Base-by-base conservation (phyloP, 2,329 filamentous ascomycete species). In the Chaetomium sp. region DNA sequence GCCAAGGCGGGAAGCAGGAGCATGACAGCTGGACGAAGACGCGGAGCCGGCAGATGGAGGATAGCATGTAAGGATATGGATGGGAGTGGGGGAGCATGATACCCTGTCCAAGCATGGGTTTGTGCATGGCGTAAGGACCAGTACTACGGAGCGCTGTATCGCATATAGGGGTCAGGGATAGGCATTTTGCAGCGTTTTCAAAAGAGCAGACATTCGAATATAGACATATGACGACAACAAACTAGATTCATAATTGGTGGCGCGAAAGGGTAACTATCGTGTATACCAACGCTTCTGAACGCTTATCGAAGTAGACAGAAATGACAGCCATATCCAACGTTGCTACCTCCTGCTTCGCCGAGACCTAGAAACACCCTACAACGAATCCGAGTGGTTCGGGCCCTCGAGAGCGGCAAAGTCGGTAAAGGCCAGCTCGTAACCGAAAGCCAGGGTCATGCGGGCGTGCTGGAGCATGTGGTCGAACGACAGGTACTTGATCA, bases 401-500 rank as follows among this genome's bases (percentile, higher is more conserved):
- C 69, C 69, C 63, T 72, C 72, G 23, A 77, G 70, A 66, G 71
- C 69, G 62, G 69, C 68, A 68, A 77, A 76, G 67, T 76, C 72
- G 64, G 75, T 70, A 70, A 78, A 76, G 25, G 75, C 78, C 38
- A 83, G 71, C 75, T 83, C 81, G 60, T 82, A 83, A 2, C 75
- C 75, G 65, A 81, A 82, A 0, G 79, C 81, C 21, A 81, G 72
- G 6, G 79, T 81, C 71, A 83, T 72, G 73, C 78, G 79, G 31
- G 85, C 85, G 72, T 90, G 87, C 77, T 90, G 84, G 13, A 87
- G 76, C 80, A 89, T 87, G 74, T 90, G 87, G 69, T 85, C 81
- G 73, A 88, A 89, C 72, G 81, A 87, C 65, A 93, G 78, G 68
- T 86, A 87, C 73, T 89, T 83, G 69, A 93, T 86, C 72, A 85